Evolutionary conservation across 148 eudicot species (phyloP).

Genomic region (Pouteria glomerata): DNA sequence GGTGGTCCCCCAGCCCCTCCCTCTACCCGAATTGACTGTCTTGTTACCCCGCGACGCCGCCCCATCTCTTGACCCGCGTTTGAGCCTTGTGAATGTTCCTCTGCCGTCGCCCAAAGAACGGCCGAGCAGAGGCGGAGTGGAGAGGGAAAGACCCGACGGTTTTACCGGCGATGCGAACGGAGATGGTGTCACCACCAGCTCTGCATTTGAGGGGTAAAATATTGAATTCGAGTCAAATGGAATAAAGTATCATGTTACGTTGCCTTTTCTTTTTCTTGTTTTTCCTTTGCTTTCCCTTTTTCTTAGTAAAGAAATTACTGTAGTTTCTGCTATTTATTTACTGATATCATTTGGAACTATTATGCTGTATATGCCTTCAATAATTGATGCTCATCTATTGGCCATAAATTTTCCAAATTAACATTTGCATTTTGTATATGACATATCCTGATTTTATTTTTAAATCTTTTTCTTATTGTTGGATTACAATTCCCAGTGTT

Average conservation of each 20-base stretch:
- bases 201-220: background rate
- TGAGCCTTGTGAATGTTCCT: conserved; percentile 20
- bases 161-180: conserved; percentile 1
- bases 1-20: conserved; percentile 47
- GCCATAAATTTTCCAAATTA: background rate
- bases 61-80: background rate
- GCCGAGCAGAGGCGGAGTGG: conserved; percentile 10
- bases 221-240: background rate
- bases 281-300: too few relatives aligned
- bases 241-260: background rate
- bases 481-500: too few relatives aligned
- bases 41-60: conserved; percentile 6
- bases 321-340: background rate
- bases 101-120: conserved; percentile 38
- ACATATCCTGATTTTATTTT: background rate
- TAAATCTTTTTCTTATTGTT: background rate
- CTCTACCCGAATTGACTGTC: conserved; percentile 43
- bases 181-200: background rate
- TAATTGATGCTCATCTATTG: background rate
- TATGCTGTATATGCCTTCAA: too few relatives aligned
- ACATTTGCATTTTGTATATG: background rate
- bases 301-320: background rate
- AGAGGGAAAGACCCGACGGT: conserved; percentile 16
- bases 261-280: too few relatives aligned
- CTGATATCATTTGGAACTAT: background rate